phyloP scores from a whole-genome alignment of 2,329 filamentous ascomycete genomes.

The Nemania diffusa region DNA sequence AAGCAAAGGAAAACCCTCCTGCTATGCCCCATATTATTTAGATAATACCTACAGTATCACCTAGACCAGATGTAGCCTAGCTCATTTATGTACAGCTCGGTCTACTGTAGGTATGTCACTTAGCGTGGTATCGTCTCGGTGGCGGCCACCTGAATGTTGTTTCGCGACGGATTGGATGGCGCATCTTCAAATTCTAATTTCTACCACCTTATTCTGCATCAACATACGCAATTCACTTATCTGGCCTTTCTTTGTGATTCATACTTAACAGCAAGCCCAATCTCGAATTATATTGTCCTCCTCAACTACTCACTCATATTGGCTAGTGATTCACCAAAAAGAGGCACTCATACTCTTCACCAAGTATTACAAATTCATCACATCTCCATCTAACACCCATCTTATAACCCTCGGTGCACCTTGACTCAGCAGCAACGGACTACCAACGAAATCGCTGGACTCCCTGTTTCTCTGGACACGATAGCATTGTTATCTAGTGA shows the following conservation, averaged over 20 bases:
- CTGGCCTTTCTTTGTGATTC: neutral
- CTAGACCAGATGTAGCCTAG: no score
- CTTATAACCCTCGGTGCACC: neutral
- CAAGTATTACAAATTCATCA: neutral
- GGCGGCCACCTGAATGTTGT: slow-evolving; percentile 13
- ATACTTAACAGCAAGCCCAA: no score
- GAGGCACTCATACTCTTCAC: neutral
- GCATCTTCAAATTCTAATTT: slow-evolving; percentile 21
- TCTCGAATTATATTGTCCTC: neutral
- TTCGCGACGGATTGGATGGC: slow-evolving; percentile 16
- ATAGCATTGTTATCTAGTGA: neutral
- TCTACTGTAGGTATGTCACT: no score
- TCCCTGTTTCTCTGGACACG: neutral
- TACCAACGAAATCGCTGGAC: neutral
- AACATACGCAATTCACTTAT: neutral
- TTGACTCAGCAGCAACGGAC: neutral
- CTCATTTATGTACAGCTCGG: no score
- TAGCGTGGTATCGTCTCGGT: neutral
- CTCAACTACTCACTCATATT: neutral
- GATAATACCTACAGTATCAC: no score
- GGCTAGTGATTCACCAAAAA: neutral
- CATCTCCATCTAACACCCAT: neutral
- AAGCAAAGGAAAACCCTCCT: no score
- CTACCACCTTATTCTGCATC: no score
- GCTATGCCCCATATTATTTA: neutral